Evolutionary conservation across 192 early-diverging fungal species (phyloP).

Genomic region (Borealophlyctis nickersoniae): DNA sequence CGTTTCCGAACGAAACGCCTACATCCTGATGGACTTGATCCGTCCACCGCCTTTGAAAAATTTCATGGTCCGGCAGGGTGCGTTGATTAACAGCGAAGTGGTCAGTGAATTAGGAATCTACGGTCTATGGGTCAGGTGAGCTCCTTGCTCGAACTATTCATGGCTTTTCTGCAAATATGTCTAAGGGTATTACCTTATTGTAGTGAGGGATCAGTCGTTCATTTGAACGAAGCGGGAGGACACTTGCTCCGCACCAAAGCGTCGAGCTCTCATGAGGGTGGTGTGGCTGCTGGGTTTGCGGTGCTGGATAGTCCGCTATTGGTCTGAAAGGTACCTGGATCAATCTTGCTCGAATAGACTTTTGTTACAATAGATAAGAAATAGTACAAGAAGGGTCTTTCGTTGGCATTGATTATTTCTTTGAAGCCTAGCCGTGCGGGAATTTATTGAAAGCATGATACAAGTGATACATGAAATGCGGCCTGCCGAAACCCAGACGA

Average conservation of each 20-base stretch:
- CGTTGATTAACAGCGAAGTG: constrained; percentile 66
- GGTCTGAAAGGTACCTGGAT: too few relatives aligned
- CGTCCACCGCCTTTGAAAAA: constrained; percentile 69
- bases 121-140: constrained; percentile 81
- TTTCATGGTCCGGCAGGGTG: constrained; percentile 74
- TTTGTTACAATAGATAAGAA: too few relatives aligned
- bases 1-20: constrained; percentile 69
- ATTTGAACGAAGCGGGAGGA: constrained; percentile 76
- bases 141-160: not conserved
- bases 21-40: constrained; percentile 96
- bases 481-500: too few relatives aligned
- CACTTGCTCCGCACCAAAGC: constrained; percentile 93
- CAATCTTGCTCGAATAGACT: too few relatives aligned
- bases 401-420: too few relatives aligned
- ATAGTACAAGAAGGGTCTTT: too few relatives aligned
- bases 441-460: too few relatives aligned
- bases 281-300: constrained; percentile 92
- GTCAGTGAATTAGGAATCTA: constrained; percentile 94
- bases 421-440: too few relatives aligned
- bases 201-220: constrained; percentile 54
- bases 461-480: too few relatives aligned
- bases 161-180: not conserved
- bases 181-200: too few relatives aligned
- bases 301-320: constrained; percentile 86
- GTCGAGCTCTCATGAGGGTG: constrained; percentile 82